Conservation (phyloP, 2,329 filamentous ascomycete genomes). For the Orbilia brochopaga region DNA sequence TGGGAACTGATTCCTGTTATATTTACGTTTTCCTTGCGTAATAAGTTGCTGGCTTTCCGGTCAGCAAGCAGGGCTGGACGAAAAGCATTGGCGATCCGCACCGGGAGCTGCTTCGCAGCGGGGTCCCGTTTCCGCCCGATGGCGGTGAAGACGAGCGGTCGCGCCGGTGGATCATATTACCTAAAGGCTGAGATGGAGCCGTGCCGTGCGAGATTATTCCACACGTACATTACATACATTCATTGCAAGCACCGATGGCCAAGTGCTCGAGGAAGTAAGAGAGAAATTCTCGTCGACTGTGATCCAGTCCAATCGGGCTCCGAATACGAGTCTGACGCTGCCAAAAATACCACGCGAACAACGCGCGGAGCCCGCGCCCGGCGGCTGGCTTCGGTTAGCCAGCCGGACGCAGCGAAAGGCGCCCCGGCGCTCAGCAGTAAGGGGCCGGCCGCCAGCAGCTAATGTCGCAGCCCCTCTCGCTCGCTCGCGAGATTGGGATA, state of each 20-base stretch:
- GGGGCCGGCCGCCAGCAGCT: neutral
- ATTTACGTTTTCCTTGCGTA: constrained; percentile 37
- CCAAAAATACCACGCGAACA: constrained; percentile 43
- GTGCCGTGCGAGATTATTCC: no score
- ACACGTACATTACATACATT: no score
- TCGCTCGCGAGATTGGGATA: neutral
- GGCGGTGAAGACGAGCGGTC: neutral
- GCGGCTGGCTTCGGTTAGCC: constrained; percentile 6
- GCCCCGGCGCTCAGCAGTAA: neutral
- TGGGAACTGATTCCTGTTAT: constrained; percentile 9
- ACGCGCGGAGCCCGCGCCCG: constrained; percentile 9
- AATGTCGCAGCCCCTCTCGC: neutral
- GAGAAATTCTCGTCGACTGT: no score
- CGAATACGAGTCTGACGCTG: neutral
- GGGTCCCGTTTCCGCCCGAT: constrained; percentile 4
- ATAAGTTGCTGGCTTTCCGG: constrained; percentile 11
- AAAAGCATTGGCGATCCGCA: constrained; percentile 13
- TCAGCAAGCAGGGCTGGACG: constrained; percentile 5
- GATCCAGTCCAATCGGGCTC: no score
- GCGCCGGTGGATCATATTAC: neutral
- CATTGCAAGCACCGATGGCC: no score
- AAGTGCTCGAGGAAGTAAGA: no score
- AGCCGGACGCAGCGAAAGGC: neutral
- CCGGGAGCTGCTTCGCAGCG: constrained; percentile 21
- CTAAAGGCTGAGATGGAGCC: neutral